Evolutionary conservation across 2,329 filamentous ascomycete species (phyloP).

Genomic region (Hyphodiscus sp.): DNA sequence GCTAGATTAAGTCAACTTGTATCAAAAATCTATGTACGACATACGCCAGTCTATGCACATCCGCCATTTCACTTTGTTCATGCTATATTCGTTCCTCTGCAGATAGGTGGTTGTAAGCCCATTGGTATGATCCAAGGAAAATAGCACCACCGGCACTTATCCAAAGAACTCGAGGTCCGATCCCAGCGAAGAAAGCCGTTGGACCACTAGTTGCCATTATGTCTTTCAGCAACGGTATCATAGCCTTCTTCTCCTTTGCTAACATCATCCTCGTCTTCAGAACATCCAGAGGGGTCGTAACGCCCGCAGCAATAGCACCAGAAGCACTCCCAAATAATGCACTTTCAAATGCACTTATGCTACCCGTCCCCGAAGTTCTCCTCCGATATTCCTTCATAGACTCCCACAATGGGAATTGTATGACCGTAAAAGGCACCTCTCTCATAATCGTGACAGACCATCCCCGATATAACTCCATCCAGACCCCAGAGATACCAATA

Average conservation of each 20-base stretch:
- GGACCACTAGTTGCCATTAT: conserved; percentile 61
- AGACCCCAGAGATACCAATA: conserved; percentile 51
- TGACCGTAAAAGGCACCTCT: conserved; percentile 94
- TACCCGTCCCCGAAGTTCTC: conserved; percentile 33
- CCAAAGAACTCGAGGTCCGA: conserved; percentile 83
- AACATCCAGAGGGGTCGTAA: conserved; percentile 92
- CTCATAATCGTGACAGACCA: conserved; percentile 90
- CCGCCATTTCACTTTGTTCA: not conserved
- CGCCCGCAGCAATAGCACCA: conserved; percentile 76
- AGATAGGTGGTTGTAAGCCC: conserved; percentile 66
- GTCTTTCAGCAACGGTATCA: conserved; percentile 51
- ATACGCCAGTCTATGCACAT: not conserved
- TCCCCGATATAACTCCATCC: conserved; percentile 82
- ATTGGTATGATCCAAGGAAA: conserved; percentile 91
- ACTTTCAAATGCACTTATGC: conserved; percentile 68
- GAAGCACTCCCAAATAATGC: conserved; percentile 78
- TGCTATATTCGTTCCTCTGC: conserved; percentile 6
- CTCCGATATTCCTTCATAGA: conserved; percentile 70
- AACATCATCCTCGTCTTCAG: conserved; percentile 97
- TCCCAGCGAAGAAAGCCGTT: conserved; percentile 66
- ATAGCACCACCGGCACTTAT: conserved; percentile 92
- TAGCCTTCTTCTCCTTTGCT: conserved; percentile 58
- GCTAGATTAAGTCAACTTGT: not conserved
- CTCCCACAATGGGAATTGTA: conserved; percentile 98
- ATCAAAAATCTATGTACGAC: not conserved